Evolutionary conservation across 2,329 filamentous ascomycete genomes (phyloP), one percentile per base, ranked within the genome.

Genomic region (Venturia aucupariae): DNA sequence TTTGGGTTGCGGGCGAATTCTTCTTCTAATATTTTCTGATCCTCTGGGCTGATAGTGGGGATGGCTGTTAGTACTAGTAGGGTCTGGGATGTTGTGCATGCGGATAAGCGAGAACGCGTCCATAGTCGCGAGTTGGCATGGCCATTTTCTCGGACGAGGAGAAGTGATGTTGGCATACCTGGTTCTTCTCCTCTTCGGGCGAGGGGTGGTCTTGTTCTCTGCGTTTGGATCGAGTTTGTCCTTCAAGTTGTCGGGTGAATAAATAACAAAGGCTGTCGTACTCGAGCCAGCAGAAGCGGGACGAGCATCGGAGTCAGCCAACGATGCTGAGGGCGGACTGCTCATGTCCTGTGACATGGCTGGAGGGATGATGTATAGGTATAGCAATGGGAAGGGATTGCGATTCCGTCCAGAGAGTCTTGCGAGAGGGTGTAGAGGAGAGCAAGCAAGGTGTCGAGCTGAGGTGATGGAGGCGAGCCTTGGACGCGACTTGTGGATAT

Each of bases 1-100:
- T 96, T 97, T 7, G 90, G 85, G 74, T 97, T 95, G 67, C 81
- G 84, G 70, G 85, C 83, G 73, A 96, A 97, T 66, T 93, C 91
- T 42, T 89, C 83, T 76, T 97, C 93, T 66, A 97, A 86, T 63
- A 95, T 84, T 62, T 87, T 84, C 79, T 96, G 93, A 78, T 97
- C 93, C 76, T 93, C 89, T 48, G 90, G 87, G 72, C 91, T 96
- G 61, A 64, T 48, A 22, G 48, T 57, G 32, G 46, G 51, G 27
- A 55, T 30, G 42, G 38, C 15, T 10, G 46, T 51, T 41, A 57
- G 62, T 57, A 24, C 51, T 30, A 48, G 51, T 42, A 44, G 42
- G 42, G 42, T 48, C 11, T 27, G 46, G 46, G 46, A 48, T 48
- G 46, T 48, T 48, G 7, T 51, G 22, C 35, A 39, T 42, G 42